phyloP scores from a whole-genome alignment of 192 early-diverging fungal species.

The Chytriomyces sp. region DNA sequence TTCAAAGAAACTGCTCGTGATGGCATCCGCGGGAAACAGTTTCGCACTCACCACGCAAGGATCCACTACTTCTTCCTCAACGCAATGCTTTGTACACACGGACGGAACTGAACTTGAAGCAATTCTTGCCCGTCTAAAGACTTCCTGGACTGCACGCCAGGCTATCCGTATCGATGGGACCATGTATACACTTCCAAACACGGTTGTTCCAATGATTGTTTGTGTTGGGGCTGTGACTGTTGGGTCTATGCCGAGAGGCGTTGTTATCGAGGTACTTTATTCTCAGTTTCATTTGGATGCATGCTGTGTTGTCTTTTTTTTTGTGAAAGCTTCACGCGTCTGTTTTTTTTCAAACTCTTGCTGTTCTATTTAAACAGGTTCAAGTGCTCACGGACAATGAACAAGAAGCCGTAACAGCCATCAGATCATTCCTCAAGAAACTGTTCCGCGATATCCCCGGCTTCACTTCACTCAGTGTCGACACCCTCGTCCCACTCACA shows the following conservation, averaged over 20 bases:
- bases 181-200: constrained; percentile 7
- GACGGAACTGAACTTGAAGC: constrained; percentile 18
- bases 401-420: not conserved
- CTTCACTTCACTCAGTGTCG: constrained; percentile 3
- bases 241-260: constrained; percentile 19
- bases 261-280: constrained; percentile 18
- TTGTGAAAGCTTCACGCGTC: not conserved
- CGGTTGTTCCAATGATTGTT: not conserved
- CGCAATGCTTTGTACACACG: not conserved
- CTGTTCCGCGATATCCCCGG: constrained; percentile 19
- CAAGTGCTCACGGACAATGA: constrained; percentile 1
- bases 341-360: too few relatives aligned
- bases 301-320: not conserved
- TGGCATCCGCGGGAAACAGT: not conserved
- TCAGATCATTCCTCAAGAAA: not conserved
- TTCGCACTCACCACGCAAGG: constrained; percentile 7
- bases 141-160: constrained; percentile 17
- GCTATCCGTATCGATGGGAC: constrained; percentile 19
- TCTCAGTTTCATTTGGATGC: not conserved
- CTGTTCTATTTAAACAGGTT: not conserved
- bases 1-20: not conserved
- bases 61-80: not conserved
- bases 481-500: not conserved
- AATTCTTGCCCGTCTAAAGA: constrained; percentile 21
- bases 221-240: constrained; percentile 21